These are phyloP conservation scores for Nothomitra cinnamomea DNA, from an alignment of 2,329 filamentous ascomycete species.

Conservation along the genomic window DNA sequence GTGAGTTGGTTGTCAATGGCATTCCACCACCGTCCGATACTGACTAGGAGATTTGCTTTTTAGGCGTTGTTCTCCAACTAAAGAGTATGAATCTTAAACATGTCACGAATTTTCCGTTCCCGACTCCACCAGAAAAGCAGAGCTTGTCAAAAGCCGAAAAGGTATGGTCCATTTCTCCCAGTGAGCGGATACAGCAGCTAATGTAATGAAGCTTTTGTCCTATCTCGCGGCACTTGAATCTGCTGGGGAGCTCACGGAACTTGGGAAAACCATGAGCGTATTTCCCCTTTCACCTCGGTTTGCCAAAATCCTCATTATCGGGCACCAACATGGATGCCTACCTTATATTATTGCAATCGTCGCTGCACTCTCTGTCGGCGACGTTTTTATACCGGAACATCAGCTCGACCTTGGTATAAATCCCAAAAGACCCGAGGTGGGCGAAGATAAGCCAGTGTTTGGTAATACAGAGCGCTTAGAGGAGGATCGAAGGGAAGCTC, in stretches of 20 bases:
- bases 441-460: constrained; percentile 20
- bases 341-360: constrained; percentile 80
- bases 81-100: constrained; percentile 88
- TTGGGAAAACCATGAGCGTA: constrained; percentile 66
- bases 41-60: neutral
- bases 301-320: constrained; percentile 78
- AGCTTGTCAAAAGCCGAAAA: constrained; percentile 69
- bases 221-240: constrained; percentile 68
- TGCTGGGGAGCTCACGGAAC: constrained; percentile 57
- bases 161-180: constrained; percentile 1
- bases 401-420: constrained; percentile 44
- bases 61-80: constrained; percentile 66
- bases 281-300: constrained; percentile 87
- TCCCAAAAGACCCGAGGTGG: constrained; percentile 27
- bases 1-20: constrained; percentile 7
- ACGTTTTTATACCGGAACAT: constrained; percentile 70
- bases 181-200: neutral
- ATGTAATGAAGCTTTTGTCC: constrained; percentile 40
- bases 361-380: constrained; percentile 71
- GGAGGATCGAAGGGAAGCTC: constrained; percentile 50
- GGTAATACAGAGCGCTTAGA: constrained; percentile 44
- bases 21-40: constrained; percentile 6
- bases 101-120: constrained; percentile 80
- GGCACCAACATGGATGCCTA: constrained; percentile 64
- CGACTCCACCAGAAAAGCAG: constrained; percentile 65